These are phyloP conservation scores for Quercus suber DNA, from an alignment of 306 rosid species.

Conservation along the genomic window DNA sequence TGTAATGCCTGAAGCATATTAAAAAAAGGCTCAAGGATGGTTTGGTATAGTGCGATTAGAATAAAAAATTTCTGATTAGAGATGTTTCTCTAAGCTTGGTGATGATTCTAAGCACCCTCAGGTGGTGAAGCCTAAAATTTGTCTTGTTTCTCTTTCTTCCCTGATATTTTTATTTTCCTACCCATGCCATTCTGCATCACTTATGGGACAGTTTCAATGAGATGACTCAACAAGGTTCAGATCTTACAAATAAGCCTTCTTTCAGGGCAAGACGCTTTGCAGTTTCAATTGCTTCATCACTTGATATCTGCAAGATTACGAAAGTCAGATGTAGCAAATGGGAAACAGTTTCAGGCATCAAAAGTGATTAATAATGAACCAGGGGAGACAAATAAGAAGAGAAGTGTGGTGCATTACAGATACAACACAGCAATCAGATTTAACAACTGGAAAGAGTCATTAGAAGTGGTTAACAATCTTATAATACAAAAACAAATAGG, in stretches of 20 bases:
- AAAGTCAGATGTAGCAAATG: constrained; percentile 17
- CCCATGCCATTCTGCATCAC: too few species aligned
- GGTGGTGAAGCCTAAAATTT: too few species aligned
- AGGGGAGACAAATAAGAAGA: not conserved
- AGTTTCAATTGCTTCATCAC: constrained; percentile 70
- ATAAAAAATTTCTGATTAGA: too few species aligned
- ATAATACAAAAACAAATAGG: not conserved
- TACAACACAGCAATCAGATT: not conserved
- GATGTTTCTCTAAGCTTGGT: too few species aligned
- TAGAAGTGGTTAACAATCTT: not conserved
- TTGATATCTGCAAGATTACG: constrained; percentile 50
- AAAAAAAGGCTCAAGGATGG: too few species aligned
- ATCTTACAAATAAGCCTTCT: constrained; percentile 82
- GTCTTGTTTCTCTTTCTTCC: too few species aligned
- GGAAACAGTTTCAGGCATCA: constrained; percentile 1
- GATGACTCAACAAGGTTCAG: constrained; percentile 12
- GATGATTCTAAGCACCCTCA: too few species aligned
- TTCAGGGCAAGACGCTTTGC: constrained; percentile 67
- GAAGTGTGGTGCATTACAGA: not conserved
- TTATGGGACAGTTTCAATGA: not conserved
- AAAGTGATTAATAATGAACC: not conserved
- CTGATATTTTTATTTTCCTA: too few species aligned
- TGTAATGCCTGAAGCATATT: too few species aligned
- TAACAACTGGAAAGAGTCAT: not conserved
- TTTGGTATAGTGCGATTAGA: too few species aligned